Conservation (phyloP, 495 filamentous ascomycete genomes). For the Podospora bellae-mahoneyi region DNA sequence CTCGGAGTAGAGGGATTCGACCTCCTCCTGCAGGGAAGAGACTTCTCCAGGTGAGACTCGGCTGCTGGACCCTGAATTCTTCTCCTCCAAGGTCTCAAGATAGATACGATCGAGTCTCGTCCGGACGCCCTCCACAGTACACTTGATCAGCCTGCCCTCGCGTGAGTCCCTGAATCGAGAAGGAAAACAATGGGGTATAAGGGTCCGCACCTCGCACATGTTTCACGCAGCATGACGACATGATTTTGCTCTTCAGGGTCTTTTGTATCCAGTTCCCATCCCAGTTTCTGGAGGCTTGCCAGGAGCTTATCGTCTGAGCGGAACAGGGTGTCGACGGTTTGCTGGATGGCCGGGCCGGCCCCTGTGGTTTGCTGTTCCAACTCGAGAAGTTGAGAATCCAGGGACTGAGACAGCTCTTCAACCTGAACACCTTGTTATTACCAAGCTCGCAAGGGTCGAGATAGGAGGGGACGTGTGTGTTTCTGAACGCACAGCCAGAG, state of each 20-base stretch:
- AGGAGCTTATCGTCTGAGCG: conserved; percentile 45
- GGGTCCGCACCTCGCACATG: conserved; percentile 36
- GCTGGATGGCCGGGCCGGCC: conserved; percentile 26
- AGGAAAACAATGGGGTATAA: neutral
- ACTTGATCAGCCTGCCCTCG: conserved; percentile 42
- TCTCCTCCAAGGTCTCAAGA: conserved; percentile 38
- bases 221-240: conserved; percentile 39
- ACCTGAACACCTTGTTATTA: conserved; percentile 29
- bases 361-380: conserved; percentile 37
- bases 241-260: conserved; percentile 37
- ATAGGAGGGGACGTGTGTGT: neutral
- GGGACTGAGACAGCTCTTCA: conserved; percentile 38
- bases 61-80: conserved; percentile 20
- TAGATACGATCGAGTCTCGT: conserved; percentile 47
- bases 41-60: conserved; percentile 32
- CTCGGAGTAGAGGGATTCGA: conserved; percentile 61
- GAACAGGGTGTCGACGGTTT: conserved; percentile 39
- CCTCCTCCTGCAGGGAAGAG: conserved; percentile 51
- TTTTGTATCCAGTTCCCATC: conserved; percentile 43
- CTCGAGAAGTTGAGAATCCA: conserved; percentile 39
- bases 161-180: conserved; percentile 17
- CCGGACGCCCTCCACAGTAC: conserved; percentile 45
- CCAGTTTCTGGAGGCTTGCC: conserved; percentile 47
- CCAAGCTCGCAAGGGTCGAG: neutral
- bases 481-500: conserved; percentile 27